Evolutionary conservation across 148 eudicot species (phyloP), one percentile per base, ranked within the genome.

Genomic region (Tetragonia tetragonoides): DNA sequence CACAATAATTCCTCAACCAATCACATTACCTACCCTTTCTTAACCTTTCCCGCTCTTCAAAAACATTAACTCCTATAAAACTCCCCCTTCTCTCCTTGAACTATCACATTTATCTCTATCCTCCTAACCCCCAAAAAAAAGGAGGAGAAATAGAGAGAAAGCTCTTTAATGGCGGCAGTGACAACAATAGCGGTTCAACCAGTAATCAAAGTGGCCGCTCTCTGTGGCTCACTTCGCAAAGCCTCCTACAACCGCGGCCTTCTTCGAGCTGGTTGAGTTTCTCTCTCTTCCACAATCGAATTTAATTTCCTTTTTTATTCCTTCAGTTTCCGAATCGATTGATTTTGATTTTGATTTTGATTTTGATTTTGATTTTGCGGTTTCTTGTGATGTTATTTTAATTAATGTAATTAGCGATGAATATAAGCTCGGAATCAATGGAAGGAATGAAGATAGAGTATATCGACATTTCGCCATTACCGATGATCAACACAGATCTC

Each of bases 201-300:
- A 42, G 79, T 86, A 0, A 79, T 92, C 84, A 92, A 88, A 41
- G 91, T 94, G 1, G 97, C 86, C 5, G 97, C 93, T 37, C 61
- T 94, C 57, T 86, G 92, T 44, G 98, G 98, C 57, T 94, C 98
- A 15, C 91, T 94, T 37, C 95, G 98, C 44, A 85, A 88, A 75
- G 93, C 63, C 64, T 94, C 98, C 81, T 92, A 64, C 85, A 89
- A 94, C 80, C 88, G 86, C 28, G 85, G 92, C 85, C 93, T 92
- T 70, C 87, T 94, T 78, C 90, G 84, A 66, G 82, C 97, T n/a
- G 95, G 97, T 89, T 61, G 34, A 51, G n/a, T 40, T 20, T 28
- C 68, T 40, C 72, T 53, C 40, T 61, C 23, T 53, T 37, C 17
- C 0, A 11, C 0, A 28, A 12, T 10, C 9, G 15, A 64, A 28